Base-by-base conservation (phyloP, 176 grass and related monocot genomes). In the Panicum miliaceum region DNA sequence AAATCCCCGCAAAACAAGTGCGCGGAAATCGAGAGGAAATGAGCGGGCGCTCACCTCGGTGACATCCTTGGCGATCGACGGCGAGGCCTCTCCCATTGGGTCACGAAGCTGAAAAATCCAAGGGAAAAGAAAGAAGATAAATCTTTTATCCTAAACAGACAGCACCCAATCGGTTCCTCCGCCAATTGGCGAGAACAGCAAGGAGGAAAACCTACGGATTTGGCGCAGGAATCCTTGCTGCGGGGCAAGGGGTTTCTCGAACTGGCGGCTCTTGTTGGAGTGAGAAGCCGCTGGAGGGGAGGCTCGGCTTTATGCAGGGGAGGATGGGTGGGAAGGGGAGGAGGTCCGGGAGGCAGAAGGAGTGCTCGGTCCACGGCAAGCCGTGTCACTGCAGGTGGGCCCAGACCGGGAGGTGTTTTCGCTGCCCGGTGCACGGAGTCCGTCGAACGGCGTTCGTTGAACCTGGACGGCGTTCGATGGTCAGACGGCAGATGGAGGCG, bases 51-150 rank as follows among this genome's bases (percentile, higher is more conserved):
- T 86, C 78, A 97, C 94, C 88, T 92, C 92, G 67, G 92, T 94
- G 72, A 97, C 83, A 82, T 97, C 94, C 51, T 75, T 97, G 40
- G 92, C 92, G 76, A 92, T 97, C 37, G 56, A 57, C 27, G 76
- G 64, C 68, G 78, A 57, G 4, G 84, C 82, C 81, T 97, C 89
- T 34, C 68, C 82, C 94, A 97, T 97, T 51, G 46, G 42, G 37
- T 32, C 88, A 26, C 23, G 19, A 25, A 84, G 4, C 80, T 84
- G 20, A 1, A 68, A 61, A 58, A 76, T 20, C 50, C 26, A 50
- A 22, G 6, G 19, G 13, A 12, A 15, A n/a, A 36, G n/a, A 23
- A 34, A 34, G 0, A 4, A 1, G 62, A 71, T 18, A n/a, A 34
- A 64, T 8, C 26, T 26, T 45, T 14, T 19, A 2, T 0, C 73